phyloP scores from a whole-genome alignment of 2,329 filamentous ascomycete species.

The Cryphonectria nitschkei region DNA sequence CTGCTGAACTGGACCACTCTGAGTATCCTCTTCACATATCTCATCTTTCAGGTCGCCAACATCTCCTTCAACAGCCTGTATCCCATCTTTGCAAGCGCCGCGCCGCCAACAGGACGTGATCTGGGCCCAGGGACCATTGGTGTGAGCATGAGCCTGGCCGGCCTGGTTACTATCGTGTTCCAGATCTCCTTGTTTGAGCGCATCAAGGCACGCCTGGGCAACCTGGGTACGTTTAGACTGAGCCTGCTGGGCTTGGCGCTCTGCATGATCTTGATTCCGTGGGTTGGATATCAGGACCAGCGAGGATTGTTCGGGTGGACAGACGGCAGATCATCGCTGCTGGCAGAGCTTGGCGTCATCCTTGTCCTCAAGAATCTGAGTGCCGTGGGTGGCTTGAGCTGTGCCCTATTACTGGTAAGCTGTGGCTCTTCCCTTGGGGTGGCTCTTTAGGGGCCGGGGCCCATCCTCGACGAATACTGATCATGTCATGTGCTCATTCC shows the following conservation, averaged over 20 bases:
- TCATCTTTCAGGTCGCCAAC: conserved; percentile 92
- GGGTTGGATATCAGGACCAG: conserved; percentile 76
- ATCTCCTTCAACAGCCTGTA: conserved; percentile 95
- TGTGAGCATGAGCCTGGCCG: conserved; percentile 81
- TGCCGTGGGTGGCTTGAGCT: conserved; percentile 85
- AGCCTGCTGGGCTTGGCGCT: conserved; percentile 80
- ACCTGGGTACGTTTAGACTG: conserved; percentile 80
- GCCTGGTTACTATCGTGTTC: conserved; percentile 84
- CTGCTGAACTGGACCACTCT: conserved; percentile 81
- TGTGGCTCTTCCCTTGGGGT: not conserved
- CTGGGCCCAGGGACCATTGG: conserved; percentile 82
- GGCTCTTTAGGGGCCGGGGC: not conserved
- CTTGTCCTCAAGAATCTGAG: conserved; percentile 89
- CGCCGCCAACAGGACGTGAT: conserved; percentile 74
- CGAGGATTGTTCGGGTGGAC: conserved; percentile 60
- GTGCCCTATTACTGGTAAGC: conserved; percentile 81
- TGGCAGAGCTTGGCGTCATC: conserved; percentile 77
- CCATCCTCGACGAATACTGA: not conserved
- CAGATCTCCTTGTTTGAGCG: conserved; percentile 84
- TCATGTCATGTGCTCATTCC: not conserved
- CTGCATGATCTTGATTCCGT: conserved; percentile 87
- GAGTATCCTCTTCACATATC: conserved; percentile 79
- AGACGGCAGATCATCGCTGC: conserved; percentile 71
- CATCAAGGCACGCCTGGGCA: conserved; percentile 78
- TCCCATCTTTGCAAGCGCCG: conserved; percentile 83